Conservation (phyloP, 140 eudicot species). For the Flaveria floridana region DNA sequence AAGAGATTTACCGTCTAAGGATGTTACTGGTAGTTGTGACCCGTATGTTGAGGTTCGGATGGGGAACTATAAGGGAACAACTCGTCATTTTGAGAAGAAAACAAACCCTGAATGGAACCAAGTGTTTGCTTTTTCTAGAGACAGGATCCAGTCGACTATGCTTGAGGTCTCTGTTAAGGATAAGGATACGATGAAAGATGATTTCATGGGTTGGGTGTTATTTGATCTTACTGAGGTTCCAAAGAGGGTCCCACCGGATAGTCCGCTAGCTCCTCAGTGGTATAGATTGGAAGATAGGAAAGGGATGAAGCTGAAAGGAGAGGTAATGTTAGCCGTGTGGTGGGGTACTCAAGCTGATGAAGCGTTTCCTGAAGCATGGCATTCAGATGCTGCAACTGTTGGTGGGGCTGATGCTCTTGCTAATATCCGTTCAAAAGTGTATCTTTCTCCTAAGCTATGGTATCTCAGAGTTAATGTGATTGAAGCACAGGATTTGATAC, state of each 20-base stretch:
- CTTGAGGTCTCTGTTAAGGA: slow-evolving; percentile 69
- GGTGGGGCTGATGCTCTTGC: slow-evolving; percentile 71
- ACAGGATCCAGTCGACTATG: slow-evolving; percentile 61
- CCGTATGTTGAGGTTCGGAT: slow-evolving; percentile 75
- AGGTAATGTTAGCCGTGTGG: slow-evolving; percentile 94
- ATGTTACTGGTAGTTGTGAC: slow-evolving; percentile 74
- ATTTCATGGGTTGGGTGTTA: slow-evolving; percentile 66
- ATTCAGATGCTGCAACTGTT: slow-evolving; percentile 76
- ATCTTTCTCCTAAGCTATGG: slow-evolving; percentile 90
- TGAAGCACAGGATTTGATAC: slow-evolving; percentile 83
- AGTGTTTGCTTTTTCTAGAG: slow-evolving; percentile 77
- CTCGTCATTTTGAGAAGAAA: slow-evolving; percentile 80
- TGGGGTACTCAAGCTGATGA: slow-evolving; percentile 94
- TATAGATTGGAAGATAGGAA: slow-evolving; percentile 71
- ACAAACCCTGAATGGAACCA: slow-evolving; percentile 83
- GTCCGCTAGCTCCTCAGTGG: slow-evolving; percentile 96
- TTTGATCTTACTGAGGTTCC: slow-evolving; percentile 84
- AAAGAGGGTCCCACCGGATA: slow-evolving; percentile 81
- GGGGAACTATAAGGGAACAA: slow-evolving; percentile 81
- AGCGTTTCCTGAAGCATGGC: slow-evolving; percentile 96
- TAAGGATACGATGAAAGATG: slow-evolving; percentile 68
- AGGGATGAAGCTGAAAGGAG: slow-evolving; percentile 62
- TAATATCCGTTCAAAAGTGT: slow-evolving; percentile 73
- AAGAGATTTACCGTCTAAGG: slow-evolving; percentile 66
- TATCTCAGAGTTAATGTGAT: slow-evolving; percentile 84